phyloP scores from a whole-genome alignment of 2,329 filamentous ascomycete species.

The Alternaria sp. region DNA sequence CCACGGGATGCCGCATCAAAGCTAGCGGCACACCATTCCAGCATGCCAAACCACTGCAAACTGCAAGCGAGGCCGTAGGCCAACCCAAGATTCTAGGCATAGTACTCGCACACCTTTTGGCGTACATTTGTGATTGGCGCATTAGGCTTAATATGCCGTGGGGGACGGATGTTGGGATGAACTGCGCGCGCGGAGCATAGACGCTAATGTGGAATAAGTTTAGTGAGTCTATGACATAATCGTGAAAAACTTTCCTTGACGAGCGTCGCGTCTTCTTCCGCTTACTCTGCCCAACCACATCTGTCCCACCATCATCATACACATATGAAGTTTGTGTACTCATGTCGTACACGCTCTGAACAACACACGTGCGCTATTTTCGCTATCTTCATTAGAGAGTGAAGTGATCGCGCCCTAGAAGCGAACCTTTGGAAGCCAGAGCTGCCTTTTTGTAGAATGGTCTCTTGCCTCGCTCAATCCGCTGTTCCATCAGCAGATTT shows the following conservation, averaged over 20 bases:
- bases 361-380: accelerated
- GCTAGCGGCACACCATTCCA: slow-evolving; percentile 25
- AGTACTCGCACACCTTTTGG: neutral
- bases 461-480: slow-evolving; percentile 54
- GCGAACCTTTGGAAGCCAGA: neutral
- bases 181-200: neutral
- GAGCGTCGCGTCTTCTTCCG: slow-evolving; percentile 5
- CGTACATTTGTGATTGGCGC: slow-evolving; percentile 4
- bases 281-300: slow-evolving; percentile 9
- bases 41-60: slow-evolving; percentile 5
- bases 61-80: slow-evolving; percentile 7
- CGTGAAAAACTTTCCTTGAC: slow-evolving; percentile 14
- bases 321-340: neutral
- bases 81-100: neutral
- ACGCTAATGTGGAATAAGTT: neutral
- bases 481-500: slow-evolving; percentile 45
- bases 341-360: neutral
- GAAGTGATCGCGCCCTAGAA: neutral
- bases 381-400: neutral
- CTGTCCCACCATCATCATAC: neutral
- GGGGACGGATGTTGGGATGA: slow-evolving; percentile 10
- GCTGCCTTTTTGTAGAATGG: slow-evolving; percentile 12
- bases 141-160: slow-evolving; percentile 5
- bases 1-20: slow-evolving; percentile 25
- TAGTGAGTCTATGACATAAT: slow-evolving; percentile 7